Conservation (phyloP, 202 grass and related monocot species). For the Zoysia matrella region DNA sequence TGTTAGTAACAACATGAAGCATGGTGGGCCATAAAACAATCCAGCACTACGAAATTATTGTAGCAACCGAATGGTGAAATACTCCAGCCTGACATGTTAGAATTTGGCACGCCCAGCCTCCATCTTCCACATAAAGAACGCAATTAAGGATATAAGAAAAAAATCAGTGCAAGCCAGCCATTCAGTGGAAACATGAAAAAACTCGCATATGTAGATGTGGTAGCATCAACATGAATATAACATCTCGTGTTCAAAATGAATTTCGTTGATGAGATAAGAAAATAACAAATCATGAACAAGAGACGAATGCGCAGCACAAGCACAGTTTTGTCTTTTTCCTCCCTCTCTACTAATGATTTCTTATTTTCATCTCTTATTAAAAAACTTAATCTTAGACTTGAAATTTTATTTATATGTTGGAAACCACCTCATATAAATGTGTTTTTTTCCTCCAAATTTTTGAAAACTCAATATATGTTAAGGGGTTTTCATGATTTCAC, state of each 20-base stretch:
- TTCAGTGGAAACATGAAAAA: background rate
- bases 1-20: background rate
- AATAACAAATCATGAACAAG: background rate
- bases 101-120: conserved; percentile 14
- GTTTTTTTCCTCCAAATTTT: background rate
- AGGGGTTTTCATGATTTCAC: background rate
- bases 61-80: conserved; percentile 23
- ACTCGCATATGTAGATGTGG: background rate
- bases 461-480: background rate
- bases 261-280: background rate
- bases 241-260: background rate
- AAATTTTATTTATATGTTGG: background rate
- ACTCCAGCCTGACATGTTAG: background rate
- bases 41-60: background rate
- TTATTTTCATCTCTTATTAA: background rate
- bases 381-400: background rate
- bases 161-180: background rate
- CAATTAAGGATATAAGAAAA: conserved; percentile 10
- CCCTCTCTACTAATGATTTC: background rate
- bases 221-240: background rate
- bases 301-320: no score
- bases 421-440: background rate
- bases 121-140: conserved; percentile 10
- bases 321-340: background rate
- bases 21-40: conserved; percentile 1